Percentiles rank a stretch among this genome's conserved stretches.
phyloP scores from a whole-genome alignment of 805 yeast genomes.

The Saitoella complicata region DNA sequence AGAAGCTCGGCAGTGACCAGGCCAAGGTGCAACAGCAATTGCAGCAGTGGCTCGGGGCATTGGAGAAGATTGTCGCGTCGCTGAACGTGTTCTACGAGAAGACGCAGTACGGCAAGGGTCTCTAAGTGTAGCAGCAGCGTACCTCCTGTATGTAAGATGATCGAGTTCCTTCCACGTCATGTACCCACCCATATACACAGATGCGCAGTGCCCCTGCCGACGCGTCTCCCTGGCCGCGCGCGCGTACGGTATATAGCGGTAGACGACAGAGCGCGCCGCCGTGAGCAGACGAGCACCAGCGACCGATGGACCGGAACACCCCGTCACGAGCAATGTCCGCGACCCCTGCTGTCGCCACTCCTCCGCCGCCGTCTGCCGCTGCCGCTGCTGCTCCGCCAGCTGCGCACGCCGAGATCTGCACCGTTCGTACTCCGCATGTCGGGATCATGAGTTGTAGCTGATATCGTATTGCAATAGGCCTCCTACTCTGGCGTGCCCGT shows the following conservation, averaged over 20 bases:
- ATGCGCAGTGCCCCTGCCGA: no score
- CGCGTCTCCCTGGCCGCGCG: no score
- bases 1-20: constrained; percentile 63
- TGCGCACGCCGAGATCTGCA: constrained; percentile 6
- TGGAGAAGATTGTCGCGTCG: constrained; percentile 55
- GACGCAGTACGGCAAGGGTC: constrained; percentile 81
- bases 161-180: no score
- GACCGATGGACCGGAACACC: no score
- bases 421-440: constrained; percentile 4
- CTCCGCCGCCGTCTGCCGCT: constrained; percentile 7
- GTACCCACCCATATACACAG: no score
- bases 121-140: constrained; percentile 25
- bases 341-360: neutral
- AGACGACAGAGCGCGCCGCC: no score
- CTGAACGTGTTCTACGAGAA: constrained; percentile 59
- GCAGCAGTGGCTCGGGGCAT: constrained; percentile 55
- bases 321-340: no score
- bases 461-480: constrained; percentile 20
- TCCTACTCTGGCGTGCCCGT: constrained; percentile 48
- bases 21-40: constrained; percentile 51
- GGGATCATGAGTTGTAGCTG: neutral
- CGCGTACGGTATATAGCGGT: no score
- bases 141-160: no score
- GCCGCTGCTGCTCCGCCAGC: neutral
- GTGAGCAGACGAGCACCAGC: no score